Conservation (phyloP, 2,329 filamentous ascomycete species). For the Tolypocladium pustulatum region DNA sequence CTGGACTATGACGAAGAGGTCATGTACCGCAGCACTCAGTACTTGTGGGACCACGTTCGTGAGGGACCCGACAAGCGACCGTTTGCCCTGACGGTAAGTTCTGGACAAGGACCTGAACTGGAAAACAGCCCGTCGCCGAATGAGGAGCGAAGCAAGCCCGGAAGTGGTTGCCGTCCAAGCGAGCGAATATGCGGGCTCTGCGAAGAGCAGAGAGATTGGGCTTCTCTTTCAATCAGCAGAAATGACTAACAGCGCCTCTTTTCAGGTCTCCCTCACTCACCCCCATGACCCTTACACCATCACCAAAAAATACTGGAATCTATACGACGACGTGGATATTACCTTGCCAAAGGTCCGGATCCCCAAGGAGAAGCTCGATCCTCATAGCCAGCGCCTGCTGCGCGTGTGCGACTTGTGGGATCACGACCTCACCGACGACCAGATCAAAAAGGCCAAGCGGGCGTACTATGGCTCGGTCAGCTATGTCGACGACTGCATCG, state of each 20-base stretch:
- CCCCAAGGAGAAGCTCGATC: conserved; percentile 70
- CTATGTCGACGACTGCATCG: conserved; percentile 89
- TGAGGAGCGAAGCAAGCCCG: neutral
- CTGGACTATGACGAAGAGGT: conserved; percentile 94
- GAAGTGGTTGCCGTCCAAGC: neutral
- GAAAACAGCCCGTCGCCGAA: neutral
- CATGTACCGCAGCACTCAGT: conserved; percentile 84
- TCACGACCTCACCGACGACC: conserved; percentile 72
- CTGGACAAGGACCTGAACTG: neutral
- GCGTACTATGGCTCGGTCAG: conserved; percentile 91
- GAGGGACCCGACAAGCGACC: conserved; percentile 62
- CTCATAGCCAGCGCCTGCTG: conserved; percentile 77
- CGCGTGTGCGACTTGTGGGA: conserved; percentile 82
- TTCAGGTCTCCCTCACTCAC: conserved; percentile 73
- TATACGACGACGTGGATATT: conserved; percentile 84
- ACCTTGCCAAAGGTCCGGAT: conserved; percentile 69
- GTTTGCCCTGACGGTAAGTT: conserved; percentile 64
- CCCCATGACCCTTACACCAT: conserved; percentile 95
- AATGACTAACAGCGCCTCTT: neutral
- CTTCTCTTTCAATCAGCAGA: neutral
- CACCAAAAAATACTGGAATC: conserved; percentile 84
- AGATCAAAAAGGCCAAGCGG: conserved; percentile 73
- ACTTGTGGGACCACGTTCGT: conserved; percentile 84
- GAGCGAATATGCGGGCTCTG: neutral
- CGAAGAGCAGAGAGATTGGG: neutral